phyloP scores from a whole-genome alignment of 345 rosid species.

The Leavenworthia alabamica region DNA sequence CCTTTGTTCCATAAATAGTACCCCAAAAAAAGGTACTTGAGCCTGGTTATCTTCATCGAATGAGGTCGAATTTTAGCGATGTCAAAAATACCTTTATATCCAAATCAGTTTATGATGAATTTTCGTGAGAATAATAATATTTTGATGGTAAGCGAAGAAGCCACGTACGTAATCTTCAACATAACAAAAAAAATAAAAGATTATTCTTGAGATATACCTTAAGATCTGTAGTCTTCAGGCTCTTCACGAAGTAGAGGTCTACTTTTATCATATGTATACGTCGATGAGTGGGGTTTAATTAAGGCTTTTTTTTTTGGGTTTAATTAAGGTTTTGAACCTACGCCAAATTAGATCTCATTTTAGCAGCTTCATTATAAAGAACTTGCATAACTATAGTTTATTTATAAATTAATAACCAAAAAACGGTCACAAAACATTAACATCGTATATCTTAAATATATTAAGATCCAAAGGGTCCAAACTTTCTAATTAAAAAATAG shows the following conservation, averaged over 20 bases:
- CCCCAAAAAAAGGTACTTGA: no score
- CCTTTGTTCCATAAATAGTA: not conserved
- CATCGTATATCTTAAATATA: no score
- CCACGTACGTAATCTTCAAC: conserved; percentile 18
- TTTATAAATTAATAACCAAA: no score
- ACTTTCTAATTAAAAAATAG: no score
- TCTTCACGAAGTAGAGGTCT: no score
- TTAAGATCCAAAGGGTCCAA: no score
- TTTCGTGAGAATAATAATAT: not conserved
- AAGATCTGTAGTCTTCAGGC: conserved; percentile 14
- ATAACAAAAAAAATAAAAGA: not conserved
- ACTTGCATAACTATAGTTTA: not conserved
- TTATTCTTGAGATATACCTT: conserved; percentile 5
- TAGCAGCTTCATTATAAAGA: not conserved
- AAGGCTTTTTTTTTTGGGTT: no score
- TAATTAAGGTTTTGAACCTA: no score
- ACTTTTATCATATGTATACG: not conserved
- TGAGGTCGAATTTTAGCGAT: conserved; percentile 5
- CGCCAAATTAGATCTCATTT: not conserved
- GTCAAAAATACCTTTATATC: conserved; percentile 12
- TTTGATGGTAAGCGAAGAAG: not conserved
- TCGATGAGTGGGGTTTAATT: not conserved
- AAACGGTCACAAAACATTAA: no score
- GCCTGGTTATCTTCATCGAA: conserved; percentile 24
- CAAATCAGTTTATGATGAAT: not conserved